These are phyloP conservation scores for Zymoseptoria crescenta DNA, from an alignment of 2,329 filamentous ascomycete genomes.

Conservation along the genomic window DNA sequence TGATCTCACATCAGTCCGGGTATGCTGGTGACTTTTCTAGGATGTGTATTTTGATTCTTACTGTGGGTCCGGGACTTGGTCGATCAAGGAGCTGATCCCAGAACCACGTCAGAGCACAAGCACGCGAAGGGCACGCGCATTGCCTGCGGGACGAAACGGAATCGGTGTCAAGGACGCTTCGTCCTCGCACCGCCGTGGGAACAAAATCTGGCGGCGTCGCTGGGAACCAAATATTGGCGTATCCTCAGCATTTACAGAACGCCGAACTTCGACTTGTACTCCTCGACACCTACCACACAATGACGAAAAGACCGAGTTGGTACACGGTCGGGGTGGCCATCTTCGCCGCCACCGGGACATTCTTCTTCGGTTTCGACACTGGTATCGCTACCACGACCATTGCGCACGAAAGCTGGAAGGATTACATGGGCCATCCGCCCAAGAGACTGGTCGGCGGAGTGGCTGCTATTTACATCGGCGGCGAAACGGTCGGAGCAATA, in stretches of 20 bases:
- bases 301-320: slow-evolving; percentile 19
- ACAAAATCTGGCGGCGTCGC: background rate
- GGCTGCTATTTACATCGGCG: slow-evolving; percentile 51
- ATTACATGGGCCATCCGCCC: slow-evolving; percentile 51
- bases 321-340: slow-evolving; percentile 47
- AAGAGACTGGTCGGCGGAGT: slow-evolving; percentile 50
- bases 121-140: background rate
- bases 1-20: background rate
- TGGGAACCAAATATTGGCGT: background rate
- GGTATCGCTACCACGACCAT: slow-evolving; percentile 46
- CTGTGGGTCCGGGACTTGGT: background rate
- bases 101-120: background rate
- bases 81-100: background rate
- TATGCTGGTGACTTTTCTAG: background rate
- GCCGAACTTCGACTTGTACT: background rate
- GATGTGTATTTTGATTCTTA: background rate
- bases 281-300: background rate
- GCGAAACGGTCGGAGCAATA: slow-evolving; percentile 48
- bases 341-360: slow-evolving; percentile 53
- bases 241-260: background rate
- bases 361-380: slow-evolving; percentile 55
- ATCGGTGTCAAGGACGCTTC: background rate
- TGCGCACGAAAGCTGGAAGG: slow-evolving; percentile 52
- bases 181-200: background rate
- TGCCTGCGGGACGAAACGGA: background rate